Evolutionary conservation across 331 rosid genomes (phyloP).

Genomic region (Erythrophleum ivorense): DNA sequence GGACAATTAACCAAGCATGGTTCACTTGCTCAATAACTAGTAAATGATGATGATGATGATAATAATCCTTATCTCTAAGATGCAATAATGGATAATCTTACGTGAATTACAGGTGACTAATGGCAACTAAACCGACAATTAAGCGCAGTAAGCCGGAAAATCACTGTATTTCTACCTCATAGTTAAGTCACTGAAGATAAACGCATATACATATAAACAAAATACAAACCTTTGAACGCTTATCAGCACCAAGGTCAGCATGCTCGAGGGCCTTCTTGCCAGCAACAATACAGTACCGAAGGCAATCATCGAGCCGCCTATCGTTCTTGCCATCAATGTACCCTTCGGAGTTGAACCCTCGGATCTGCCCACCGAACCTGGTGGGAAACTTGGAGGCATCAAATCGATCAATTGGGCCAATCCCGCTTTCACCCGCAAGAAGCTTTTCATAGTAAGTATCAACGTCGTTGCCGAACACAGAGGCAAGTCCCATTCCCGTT

Average conservation of each 20-base stretch:
- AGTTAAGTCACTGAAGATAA: neutral
- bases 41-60: neutral
- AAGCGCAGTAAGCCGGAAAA: neutral
- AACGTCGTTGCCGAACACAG: neutral
- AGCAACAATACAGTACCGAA: constrained; percentile 70
- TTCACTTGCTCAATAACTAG: neutral
- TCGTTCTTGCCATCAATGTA: constrained; percentile 73
- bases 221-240: constrained; percentile 38
- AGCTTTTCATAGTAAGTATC: neutral
- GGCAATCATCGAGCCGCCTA: constrained; percentile 65
- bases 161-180: neutral
- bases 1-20: neutral
- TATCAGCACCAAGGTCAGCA: constrained; percentile 61
- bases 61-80: neutral
- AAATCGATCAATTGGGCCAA: neutral
- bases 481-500: neutral
- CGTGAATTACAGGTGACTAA: neutral
- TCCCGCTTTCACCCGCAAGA: neutral
- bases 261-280: constrained; percentile 68
- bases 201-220: neutral
- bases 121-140: neutral
- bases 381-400: neutral
- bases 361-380: neutral
- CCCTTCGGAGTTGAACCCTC: constrained; percentile 20
- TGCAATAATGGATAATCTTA: neutral